A percentile compares a stretch with the other conserved stretches of the same genome.
These are phyloP conservation scores for Avena atlantica DNA, from an alignment of 176 grass and related monocot genomes.

Conservation along the genomic window DNA sequence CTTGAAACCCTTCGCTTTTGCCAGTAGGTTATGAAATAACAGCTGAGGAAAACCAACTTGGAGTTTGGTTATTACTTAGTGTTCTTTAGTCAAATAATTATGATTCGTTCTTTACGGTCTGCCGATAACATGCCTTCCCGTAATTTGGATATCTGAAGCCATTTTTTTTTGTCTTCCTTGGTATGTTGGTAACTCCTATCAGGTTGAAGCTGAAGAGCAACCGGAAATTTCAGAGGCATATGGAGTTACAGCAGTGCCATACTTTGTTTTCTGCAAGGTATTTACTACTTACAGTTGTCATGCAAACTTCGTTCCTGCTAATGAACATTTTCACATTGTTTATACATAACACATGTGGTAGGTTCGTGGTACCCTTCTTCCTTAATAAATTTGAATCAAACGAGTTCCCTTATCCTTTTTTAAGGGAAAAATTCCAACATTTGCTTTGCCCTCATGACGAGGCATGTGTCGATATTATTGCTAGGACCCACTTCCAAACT, in stretches of 20 bases:
- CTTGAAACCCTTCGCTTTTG: not conserved
- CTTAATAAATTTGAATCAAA: conserved; percentile 20
- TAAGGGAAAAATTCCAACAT: not conserved
- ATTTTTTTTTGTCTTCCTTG: conserved; percentile 32
- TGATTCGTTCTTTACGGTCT: not conserved
- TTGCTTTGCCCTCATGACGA: not conserved
- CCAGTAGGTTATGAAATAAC: not conserved
- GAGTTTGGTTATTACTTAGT: not conserved
- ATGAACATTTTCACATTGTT: not conserved
- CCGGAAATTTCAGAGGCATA: conserved; percentile 92
- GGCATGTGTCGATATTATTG: not conserved
- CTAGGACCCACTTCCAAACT: not conserved
- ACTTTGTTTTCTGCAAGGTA: conserved; percentile 98
- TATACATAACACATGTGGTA: not conserved
- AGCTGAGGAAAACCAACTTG: no score
- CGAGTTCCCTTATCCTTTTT: not conserved
- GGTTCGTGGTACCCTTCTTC: not conserved
- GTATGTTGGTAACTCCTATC: conserved; percentile 29
- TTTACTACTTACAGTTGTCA: conserved; percentile 30
- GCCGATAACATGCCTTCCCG: not conserved
- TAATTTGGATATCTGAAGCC: not conserved
- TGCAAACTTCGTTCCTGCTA: not conserved
- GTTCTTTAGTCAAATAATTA: not conserved
- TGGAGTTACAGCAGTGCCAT: conserved; percentile 88
- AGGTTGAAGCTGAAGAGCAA: conserved; percentile 97